Evolutionary conservation across 2,329 filamentous ascomycete genomes (phyloP).

Genomic region (Berkeleyomyces rouxiae): DNA sequence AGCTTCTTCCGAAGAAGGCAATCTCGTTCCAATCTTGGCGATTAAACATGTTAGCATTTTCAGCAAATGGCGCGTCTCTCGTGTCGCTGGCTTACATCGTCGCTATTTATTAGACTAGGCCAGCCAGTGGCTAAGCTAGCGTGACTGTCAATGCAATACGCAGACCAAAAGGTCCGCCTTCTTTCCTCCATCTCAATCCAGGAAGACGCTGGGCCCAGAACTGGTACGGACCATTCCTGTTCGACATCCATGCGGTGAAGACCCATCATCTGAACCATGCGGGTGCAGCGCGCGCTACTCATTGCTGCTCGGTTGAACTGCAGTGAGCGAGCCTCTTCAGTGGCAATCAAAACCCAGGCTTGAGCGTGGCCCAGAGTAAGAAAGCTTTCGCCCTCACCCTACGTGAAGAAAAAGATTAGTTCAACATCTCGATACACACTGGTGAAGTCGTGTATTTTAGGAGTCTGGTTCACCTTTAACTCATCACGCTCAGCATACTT

Average conservation of each 20-base stretch:
- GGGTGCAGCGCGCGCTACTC: conserved; percentile 53
- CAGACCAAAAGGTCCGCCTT: conserved; percentile 70
- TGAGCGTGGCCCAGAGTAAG: conserved; percentile 69
- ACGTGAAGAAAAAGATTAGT: neutral
- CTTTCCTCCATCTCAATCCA: conserved; percentile 68
- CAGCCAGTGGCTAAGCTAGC: conserved; percentile 80
- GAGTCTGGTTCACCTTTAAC: conserved; percentile 41
- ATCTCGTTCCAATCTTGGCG: conserved; percentile 52
- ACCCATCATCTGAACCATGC: conserved; percentile 70
- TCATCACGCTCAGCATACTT: conserved; percentile 75
- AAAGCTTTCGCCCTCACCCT: conserved; percentile 62
- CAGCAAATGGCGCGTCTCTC: neutral
- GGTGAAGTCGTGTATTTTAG: neutral
- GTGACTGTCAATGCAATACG: conserved; percentile 70
- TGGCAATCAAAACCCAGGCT: conserved; percentile 56
- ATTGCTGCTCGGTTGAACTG: conserved; percentile 75
- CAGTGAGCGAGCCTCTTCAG: conserved; percentile 72
- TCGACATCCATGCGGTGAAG: conserved; percentile 59
- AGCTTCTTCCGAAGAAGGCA: conserved; percentile 66
- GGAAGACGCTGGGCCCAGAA: conserved; percentile 53
- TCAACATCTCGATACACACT: no score
- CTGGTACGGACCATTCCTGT: conserved; percentile 52
- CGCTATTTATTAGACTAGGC: conserved; percentile 64
- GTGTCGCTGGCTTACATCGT: conserved; percentile 34
- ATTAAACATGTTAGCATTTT: neutral